phyloP scores from a whole-genome alignment of 208 protist genomes.

The Vickermania ingenoplastis region DNA sequence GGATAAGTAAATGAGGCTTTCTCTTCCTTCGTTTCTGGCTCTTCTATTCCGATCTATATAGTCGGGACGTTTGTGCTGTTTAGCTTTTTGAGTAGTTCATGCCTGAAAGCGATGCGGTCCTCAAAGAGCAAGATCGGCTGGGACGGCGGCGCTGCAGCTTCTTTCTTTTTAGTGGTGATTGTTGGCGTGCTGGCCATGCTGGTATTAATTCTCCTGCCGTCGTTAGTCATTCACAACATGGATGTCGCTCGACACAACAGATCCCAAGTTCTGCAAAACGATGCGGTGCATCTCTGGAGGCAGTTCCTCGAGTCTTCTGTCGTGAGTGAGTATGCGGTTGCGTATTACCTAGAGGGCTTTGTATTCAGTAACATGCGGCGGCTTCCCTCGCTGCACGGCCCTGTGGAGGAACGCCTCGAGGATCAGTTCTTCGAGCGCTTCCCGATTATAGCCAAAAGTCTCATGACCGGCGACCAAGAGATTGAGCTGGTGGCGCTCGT shows the following conservation, averaged over 20 bases:
- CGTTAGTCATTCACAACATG: neutral
- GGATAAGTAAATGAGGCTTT: too few species aligned
- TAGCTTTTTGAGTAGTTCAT: too few species aligned
- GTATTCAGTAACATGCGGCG: conserved; percentile 7
- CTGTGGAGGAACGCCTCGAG: conserved; percentile 2
- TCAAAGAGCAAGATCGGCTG: too few species aligned
- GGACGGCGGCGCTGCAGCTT: too few species aligned
- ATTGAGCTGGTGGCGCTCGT: conserved; percentile 4
- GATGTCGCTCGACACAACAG: neutral
- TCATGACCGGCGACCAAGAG: neutral
- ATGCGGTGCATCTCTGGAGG: neutral
- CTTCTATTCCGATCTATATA: too few species aligned
- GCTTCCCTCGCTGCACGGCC: conserved; percentile 12
- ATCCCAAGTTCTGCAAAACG: neutral
- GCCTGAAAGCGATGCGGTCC: too few species aligned
- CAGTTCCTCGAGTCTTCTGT: neutral
- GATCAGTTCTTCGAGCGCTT: conserved; percentile 11
- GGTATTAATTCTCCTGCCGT: neutral
- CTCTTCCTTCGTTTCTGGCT: too few species aligned
- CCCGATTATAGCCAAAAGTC: neutral
- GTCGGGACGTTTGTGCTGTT: too few species aligned
- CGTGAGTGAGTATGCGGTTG: neutral
- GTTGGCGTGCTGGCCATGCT: neutral
- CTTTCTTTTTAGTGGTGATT: neutral
- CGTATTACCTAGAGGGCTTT: conserved; percentile 12